phyloP scores from a whole-genome alignment of 2,329 filamentous ascomycete species.

The Iodosphaeria phyllophila region DNA sequence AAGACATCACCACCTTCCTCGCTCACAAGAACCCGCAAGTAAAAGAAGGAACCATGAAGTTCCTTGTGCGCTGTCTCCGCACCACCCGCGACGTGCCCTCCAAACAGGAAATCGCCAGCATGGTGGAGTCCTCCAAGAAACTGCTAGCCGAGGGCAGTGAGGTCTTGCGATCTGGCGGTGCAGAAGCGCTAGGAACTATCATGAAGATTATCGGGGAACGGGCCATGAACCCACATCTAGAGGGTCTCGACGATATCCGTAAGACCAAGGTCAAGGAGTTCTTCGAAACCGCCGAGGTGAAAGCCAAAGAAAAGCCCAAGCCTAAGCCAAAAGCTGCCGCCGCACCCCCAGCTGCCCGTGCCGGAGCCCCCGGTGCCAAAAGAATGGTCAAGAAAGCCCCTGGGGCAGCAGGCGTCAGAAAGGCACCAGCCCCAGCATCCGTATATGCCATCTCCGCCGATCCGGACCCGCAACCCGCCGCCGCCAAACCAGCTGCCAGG shows the following conservation, averaged over 20 bases:
- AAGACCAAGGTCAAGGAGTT: constrained; percentile 92
- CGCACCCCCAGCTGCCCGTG: constrained; percentile 26
- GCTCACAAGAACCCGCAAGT: constrained; percentile 95
- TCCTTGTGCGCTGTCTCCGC: constrained; percentile 73
- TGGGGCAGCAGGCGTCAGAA: constrained; percentile 35
- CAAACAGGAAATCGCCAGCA: constrained; percentile 65
- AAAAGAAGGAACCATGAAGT: constrained; percentile 87
- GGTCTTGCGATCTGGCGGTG: constrained; percentile 68
- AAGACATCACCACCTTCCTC: constrained; percentile 71
- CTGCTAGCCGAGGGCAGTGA: constrained; percentile 79
- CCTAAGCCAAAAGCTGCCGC: constrained; percentile 43
- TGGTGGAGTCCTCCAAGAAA: constrained; percentile 82
- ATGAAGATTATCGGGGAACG: constrained; percentile 99
- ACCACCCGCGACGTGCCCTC: constrained; percentile 68
- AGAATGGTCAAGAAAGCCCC: constrained; percentile 25
- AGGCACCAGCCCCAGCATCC: constrained; percentile 21
- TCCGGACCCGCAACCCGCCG: constrained; percentile 36
- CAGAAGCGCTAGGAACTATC: constrained; percentile 78
- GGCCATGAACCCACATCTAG: constrained; percentile 81
- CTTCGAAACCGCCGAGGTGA: constrained; percentile 64
- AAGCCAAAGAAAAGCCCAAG: constrained; percentile 85
- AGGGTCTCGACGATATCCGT: constrained; percentile 85
- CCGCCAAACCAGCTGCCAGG: constrained; percentile 26
- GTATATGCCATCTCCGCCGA: constrained; percentile 29
- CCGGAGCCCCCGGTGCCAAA: too few relatives aligned